Evolutionary conservation across 2,329 filamentous ascomycete species (phyloP).

Genomic region (Fusarium albosuccineum): DNA sequence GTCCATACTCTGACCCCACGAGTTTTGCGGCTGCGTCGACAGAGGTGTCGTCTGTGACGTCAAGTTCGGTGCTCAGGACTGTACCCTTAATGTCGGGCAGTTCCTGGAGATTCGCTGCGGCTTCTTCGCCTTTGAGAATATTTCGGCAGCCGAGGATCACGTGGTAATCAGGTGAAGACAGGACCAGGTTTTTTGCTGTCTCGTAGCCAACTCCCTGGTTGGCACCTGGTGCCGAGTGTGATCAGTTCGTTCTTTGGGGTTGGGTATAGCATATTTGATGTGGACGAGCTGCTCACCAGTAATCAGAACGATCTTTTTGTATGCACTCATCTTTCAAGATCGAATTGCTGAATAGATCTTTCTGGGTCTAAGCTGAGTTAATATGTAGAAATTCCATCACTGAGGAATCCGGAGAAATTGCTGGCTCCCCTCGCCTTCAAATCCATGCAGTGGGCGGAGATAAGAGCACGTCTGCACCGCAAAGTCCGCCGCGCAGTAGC

Average conservation of each 20-base stretch:
- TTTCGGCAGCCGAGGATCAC: constrained; percentile 23
- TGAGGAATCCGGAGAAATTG: no score
- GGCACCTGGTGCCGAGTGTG: constrained; percentile 14
- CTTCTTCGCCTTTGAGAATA: constrained; percentile 14
- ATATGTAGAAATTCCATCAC: no score
- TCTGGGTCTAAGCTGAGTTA: no score
- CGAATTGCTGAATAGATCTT: no score
- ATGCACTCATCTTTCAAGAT: no score
- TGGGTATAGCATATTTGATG: not conserved
- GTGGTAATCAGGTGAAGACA: constrained; percentile 20
- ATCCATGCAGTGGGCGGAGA: no score
- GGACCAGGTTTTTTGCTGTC: constrained; percentile 19
- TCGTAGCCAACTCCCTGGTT: constrained; percentile 28
- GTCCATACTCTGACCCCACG: constrained; percentile 14
- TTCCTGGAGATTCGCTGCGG: constrained; percentile 1
- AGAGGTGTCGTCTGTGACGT: constrained; percentile 9
- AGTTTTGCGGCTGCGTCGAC: constrained; percentile 13
- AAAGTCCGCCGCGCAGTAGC: no score
- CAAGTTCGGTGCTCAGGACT: constrained; percentile 11
- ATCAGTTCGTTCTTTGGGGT: not conserved
- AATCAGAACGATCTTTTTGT: not conserved
- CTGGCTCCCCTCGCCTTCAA: no score
- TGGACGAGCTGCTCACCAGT: constrained; percentile 2
- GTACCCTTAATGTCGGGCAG: constrained; percentile 18
- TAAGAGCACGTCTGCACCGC: no score